These are phyloP conservation scores for Aspergillus japonicus DNA, from an alignment of 2,329 filamentous ascomycete species.

Conservation along the genomic window DNA sequence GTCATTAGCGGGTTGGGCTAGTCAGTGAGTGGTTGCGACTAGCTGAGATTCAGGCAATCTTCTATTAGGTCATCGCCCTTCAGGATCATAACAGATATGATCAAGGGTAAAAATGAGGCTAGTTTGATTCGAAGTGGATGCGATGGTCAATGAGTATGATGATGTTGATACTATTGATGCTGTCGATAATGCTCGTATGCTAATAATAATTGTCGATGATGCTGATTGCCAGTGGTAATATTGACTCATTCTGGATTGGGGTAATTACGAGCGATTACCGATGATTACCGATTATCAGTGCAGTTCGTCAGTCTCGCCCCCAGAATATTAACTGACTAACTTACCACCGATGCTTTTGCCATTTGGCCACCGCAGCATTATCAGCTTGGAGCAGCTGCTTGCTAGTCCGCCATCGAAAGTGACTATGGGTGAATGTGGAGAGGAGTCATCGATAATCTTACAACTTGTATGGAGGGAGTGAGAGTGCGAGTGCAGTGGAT, in stretches of 20 bases:
- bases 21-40: background rate
- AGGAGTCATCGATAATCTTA: background rate
- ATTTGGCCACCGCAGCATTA: slow-evolving; percentile 16
- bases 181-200: background rate
- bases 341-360: slow-evolving; percentile 3
- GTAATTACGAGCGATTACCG: background rate
- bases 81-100: background rate
- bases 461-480: background rate
- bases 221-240: background rate
- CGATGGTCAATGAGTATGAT: background rate
- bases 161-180: background rate
- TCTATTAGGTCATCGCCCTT: background rate
- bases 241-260: background rate
- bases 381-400: background rate
- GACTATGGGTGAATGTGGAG: background rate
- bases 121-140: background rate
- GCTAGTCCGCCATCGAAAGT: slow-evolving; percentile 4
- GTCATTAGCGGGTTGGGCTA: background rate
- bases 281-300: background rate
- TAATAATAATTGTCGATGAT: background rate
- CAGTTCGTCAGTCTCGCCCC: slow-evolving; percentile 5
- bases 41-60: background rate
- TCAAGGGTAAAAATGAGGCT: background rate
- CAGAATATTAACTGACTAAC: background rate
- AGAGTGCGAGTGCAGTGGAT: background rate